Evolutionary conservation across 371 early-diverging fungal species (phyloP).

Genomic region (Dentiscutata heterogama): DNA sequence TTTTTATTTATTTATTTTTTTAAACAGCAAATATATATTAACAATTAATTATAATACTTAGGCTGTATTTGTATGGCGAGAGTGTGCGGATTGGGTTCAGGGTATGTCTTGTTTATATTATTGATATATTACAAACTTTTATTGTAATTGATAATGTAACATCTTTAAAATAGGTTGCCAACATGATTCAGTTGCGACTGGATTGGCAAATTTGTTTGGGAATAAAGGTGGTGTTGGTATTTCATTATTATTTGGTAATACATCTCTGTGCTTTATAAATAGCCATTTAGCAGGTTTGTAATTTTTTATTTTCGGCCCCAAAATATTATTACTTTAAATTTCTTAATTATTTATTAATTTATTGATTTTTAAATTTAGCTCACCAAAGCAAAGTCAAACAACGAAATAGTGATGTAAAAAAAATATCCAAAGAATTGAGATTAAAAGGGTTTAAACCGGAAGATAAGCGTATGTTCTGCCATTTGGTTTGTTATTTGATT

Average conservation of each 20-base stretch:
- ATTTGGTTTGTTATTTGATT: no score
- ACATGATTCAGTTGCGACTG: constrained; percentile 59
- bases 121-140: background rate
- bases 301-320: background rate
- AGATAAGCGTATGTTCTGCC: constrained; percentile 17
- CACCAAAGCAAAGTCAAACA: constrained; percentile 53
- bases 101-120: constrained; percentile 44
- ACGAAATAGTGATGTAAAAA: constrained; percentile 52
- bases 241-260: constrained; percentile 66
- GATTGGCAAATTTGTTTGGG: constrained; percentile 73
- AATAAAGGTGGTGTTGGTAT: constrained; percentile 88
- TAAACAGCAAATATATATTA: no score
- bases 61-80: constrained; percentile 74
- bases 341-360: constrained; percentile 2
- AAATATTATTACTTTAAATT: constrained; percentile 6
- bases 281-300: constrained; percentile 75
- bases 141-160: background rate
- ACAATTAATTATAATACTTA: background rate
- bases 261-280: constrained; percentile 76
- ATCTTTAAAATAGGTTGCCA: background rate
- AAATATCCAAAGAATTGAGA: constrained; percentile 50
- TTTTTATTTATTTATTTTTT: no score
- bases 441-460: constrained; percentile 40
- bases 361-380: constrained; percentile 50
- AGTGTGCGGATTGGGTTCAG: constrained; percentile 61